Percentiles rank a stretch among this genome's conserved stretches.
Evolutionary conservation across 192 early-diverging fungal species (phyloP).

Genomic region (Pecoramyces ruminantium): DNA sequence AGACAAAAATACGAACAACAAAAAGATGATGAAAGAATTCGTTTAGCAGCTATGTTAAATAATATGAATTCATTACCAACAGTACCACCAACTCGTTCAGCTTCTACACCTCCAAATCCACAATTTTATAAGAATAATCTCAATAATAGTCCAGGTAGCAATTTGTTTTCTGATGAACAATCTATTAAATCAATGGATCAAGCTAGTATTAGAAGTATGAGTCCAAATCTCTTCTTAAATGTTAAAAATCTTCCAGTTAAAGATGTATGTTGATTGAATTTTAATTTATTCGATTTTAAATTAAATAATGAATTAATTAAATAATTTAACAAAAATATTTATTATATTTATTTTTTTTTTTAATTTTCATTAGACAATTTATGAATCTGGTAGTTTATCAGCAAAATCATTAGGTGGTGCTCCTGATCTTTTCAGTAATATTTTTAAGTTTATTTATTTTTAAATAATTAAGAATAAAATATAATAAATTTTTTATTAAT

Average conservation of each 20-base stretch:
- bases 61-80: slow-evolving; percentile 21
- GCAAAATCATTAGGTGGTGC: neutral
- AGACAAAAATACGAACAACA: slow-evolving; percentile 10
- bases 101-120: slow-evolving; percentile 48
- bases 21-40: slow-evolving; percentile 34
- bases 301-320: too few species aligned
- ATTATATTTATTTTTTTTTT: too few species aligned
- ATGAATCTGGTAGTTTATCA: neutral
- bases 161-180: neutral
- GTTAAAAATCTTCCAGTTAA: neutral
- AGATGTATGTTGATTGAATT: neutral
- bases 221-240: neutral
- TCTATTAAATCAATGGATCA: neutral
- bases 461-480: too few species aligned
- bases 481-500: too few species aligned
- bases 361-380: neutral
- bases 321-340: too few species aligned
- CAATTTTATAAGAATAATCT: slow-evolving; percentile 5
- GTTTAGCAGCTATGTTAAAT: slow-evolving; percentile 33
- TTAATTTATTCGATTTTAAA: too few species aligned
- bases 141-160: neutral
- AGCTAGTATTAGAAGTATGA: neutral
- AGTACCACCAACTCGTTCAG: slow-evolving; percentile 37
- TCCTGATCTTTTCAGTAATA: neutral
- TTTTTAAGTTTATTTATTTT: too few species aligned